Evolutionary conservation across 352 stramenopile genomes (phyloP), one percentile per base, ranked within the genome.

Genomic region (Lagenidium sp.): DNA sequence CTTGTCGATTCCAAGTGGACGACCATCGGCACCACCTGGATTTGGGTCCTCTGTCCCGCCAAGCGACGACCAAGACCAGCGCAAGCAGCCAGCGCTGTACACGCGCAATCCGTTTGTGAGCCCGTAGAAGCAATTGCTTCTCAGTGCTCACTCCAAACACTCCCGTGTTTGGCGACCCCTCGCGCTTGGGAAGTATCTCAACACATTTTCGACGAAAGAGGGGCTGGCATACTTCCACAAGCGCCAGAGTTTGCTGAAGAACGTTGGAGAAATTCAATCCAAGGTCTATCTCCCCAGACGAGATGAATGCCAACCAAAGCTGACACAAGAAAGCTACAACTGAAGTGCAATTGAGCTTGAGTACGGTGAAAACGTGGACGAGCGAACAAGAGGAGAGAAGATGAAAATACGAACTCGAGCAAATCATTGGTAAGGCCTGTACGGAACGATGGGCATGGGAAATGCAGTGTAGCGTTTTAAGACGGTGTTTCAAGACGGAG

Each of bases 41-140:
- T 66, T 70, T 25, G 41, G 24, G 2, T 5, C 19, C 3, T 24
- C 34, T 1, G 2, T 40, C 8, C 42, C 47, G 24, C 34, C 40
- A 16, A 29, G n/a, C 22, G 32, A 42, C 37, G 47, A 8, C 36
- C 29, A 13, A 25, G 28, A 36, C 12, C 55, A 36, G 22, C 35
- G 29, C 37, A 41, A 53, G 20, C 50, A 29, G n/a, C 53, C 40
- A 28, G 57, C 44, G 19, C 66, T 80, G 24, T 70, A 63, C 53
- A 76, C 64, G 40, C 56, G 64, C 0, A 84, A 81, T 31, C 65
- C 67, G 39, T 86, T 82, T 47, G 56, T 82, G 19, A 85, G 81
- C 30, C 60, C 71, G 34, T 83, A 83, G 38, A 19, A 5, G 15
- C 28, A 15, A 15, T 15, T 15, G 3, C 18, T 36, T 29, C 18